Evolutionary conservation across 306 rosid species (phyloP).

Genomic region (Benincasa hispida): DNA sequence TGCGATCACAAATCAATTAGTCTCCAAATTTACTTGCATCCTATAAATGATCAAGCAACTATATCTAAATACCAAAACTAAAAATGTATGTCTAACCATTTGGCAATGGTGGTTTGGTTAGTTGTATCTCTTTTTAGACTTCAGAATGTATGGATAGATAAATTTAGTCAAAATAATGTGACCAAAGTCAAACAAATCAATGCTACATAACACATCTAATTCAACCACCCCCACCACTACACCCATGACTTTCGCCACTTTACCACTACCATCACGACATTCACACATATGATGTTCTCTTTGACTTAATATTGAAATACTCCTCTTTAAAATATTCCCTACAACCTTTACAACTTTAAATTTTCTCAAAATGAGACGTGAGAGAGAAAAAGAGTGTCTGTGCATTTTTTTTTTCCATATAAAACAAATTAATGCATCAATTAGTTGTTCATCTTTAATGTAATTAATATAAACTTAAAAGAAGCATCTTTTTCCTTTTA

Average conservation of each 20-base stretch:
- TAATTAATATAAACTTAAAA: neutral
- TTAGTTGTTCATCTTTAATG: neutral
- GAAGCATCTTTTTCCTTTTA: neutral
- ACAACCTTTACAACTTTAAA: neutral
- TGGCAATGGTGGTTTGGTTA: neutral
- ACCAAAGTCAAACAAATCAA: neutral
- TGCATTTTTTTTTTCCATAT: neutral
- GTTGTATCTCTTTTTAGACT: neutral
- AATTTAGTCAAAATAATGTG: neutral
- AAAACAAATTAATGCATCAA: neutral
- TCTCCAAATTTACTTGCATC: too few relatives aligned
- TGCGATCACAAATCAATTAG: too few relatives aligned
- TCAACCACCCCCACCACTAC: neutral
- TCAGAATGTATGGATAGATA: neutral
- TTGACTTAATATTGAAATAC: neutral
- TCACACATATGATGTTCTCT: neutral
- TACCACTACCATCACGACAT: neutral
- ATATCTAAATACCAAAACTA: too few relatives aligned
- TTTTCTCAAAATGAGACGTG: neutral
- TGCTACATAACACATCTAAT: neutral
- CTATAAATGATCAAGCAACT: too few relatives aligned
- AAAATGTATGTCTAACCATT: neutral
- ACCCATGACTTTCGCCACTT: slow-evolving; percentile 4
- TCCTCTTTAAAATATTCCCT: neutral
- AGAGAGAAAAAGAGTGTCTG: neutral